A percentile compares a stretch with the other conserved stretches of the same genome.
These are phyloP conservation scores for Pseudogymnoascus sp. DNA, from an alignment of 2,329 filamentous ascomycete species.

Conservation along the genomic window DNA sequence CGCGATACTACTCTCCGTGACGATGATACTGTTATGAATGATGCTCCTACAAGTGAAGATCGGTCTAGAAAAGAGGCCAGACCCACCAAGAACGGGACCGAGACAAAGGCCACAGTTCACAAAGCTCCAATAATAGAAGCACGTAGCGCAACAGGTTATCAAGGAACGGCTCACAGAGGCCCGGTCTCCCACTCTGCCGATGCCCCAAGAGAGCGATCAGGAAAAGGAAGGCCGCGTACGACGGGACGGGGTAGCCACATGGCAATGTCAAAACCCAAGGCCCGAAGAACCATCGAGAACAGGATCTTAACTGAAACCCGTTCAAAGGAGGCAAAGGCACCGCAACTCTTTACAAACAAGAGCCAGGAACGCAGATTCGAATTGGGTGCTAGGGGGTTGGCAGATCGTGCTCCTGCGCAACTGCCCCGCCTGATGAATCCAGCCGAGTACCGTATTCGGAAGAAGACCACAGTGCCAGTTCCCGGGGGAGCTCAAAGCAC, in stretches of 20 bases:
- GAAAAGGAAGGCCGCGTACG: background rate
- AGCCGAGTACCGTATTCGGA: background rate
- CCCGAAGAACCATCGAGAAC: background rate
- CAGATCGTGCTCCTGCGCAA: background rate
- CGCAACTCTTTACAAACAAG: background rate
- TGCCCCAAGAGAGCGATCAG: background rate
- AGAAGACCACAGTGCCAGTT: background rate
- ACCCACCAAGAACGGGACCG: background rate
- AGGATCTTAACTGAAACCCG: background rate
- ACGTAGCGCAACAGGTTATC: constrained; percentile 21
- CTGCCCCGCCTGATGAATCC: background rate
- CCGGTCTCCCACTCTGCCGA: background rate
- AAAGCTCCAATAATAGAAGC: constrained; percentile 10
- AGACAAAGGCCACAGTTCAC: background rate
- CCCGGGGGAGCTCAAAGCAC: background rate
- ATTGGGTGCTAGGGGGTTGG: background rate
- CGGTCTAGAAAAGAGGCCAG: background rate
- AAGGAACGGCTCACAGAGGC: constrained; percentile 22
- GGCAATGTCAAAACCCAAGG: background rate
- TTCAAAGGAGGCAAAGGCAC: background rate
- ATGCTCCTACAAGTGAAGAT: background rate
- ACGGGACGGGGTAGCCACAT: background rate
- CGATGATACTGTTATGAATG: background rate
- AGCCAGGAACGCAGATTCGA: background rate
- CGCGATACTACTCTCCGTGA: background rate